Evolutionary conservation across 2,329 filamentous ascomycete genomes (phyloP).

Genomic region (Endothia cerciana): DNA sequence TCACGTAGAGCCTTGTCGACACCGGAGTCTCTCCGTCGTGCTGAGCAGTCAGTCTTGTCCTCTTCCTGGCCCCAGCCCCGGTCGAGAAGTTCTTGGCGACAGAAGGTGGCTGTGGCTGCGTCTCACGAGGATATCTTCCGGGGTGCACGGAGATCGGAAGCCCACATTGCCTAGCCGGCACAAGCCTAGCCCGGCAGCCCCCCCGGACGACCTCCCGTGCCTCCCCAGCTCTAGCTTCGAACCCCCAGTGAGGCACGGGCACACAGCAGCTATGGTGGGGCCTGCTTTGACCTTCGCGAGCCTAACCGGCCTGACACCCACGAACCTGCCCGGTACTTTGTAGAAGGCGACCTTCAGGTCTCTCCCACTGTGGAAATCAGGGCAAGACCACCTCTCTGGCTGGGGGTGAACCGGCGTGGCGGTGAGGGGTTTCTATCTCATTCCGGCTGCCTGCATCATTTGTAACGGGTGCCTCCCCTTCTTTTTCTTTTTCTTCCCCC

Average conservation of each 20-base stretch:
- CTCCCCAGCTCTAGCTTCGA: neutral
- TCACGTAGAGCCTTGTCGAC: no score
- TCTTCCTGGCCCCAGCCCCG: neutral
- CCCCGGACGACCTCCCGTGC: no score
- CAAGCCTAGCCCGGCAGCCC: conserved; percentile 1
- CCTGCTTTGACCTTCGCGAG: neutral
- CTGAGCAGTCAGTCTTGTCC: neutral
- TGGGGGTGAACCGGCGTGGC: neutral
- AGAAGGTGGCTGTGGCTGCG: no score
- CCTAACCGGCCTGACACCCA: neutral
- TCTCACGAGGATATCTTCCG: neutral
- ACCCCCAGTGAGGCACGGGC: neutral
- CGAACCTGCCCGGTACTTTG: neutral
- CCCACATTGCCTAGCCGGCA: neutral
- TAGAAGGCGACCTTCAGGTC: neutral
- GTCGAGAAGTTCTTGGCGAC: neutral
- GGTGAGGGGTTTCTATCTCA: no score
- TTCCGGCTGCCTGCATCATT: neutral
- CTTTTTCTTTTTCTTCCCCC: neutral
- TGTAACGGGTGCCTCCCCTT: neutral
- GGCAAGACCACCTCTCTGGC: neutral
- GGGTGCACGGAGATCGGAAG: neutral
- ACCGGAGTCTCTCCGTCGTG: no score
- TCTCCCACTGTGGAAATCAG: no score
- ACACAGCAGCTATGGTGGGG: neutral